Percentiles rank a stretch among this genome's conserved stretches.
phyloP scores from a whole-genome alignment of 1,284 basidiomycete genomes.

The Sanghuangporus baumii region DNA sequence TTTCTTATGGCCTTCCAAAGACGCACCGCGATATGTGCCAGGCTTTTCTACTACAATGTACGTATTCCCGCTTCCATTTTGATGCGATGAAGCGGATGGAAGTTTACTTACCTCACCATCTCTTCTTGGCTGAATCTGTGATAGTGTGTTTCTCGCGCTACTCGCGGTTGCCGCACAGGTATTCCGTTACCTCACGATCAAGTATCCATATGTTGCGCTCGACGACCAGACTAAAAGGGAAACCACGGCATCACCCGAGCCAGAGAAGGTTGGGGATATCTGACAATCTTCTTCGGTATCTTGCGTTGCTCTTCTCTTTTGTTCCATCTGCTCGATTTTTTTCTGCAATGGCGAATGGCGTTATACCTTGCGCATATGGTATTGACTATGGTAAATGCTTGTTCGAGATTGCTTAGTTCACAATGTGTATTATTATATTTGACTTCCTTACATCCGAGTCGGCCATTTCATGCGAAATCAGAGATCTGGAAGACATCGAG shows the following conservation, averaged over 20 bases:
- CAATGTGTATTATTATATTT: too few relatives aligned
- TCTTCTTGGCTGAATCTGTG: background rate
- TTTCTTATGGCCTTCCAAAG: conserved; percentile 37
- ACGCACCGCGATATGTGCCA: conserved; percentile 34
- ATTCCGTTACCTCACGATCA: conserved; percentile 9
- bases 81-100: background rate
- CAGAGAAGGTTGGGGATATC: background rate
- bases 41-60: conserved; percentile 33
- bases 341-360: background rate
- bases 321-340: background rate
- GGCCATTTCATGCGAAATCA: too few relatives aligned
- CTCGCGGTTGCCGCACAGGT: conserved; percentile 23
- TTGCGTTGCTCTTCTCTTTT: background rate
- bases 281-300: background rate
- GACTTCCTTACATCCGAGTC: too few relatives aligned
- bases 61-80: background rate
- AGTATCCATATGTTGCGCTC: conserved; percentile 15
- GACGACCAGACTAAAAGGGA: background rate
- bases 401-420: too few relatives aligned
- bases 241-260: background rate
- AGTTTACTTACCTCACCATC: background rate
- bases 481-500: too few relatives aligned
- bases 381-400: too few relatives aligned
- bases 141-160: conserved; percentile 22
- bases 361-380: background rate